Base-by-base conservation (phyloP, 495 filamentous ascomycete genomes). In the Terfezia claveryi region DNA sequence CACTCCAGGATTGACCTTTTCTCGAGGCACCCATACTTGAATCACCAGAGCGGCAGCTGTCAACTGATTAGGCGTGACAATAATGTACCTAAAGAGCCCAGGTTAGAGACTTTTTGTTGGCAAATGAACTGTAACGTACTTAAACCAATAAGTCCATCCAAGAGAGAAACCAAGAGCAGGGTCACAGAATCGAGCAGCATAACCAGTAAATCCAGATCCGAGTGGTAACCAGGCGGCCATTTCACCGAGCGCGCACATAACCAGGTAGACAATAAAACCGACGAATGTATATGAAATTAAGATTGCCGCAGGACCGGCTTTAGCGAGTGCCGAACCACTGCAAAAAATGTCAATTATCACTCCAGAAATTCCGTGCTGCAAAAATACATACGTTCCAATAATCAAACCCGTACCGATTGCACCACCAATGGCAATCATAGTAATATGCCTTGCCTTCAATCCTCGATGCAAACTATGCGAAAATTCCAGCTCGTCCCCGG, bases 391-490 rank as follows among this genome's bases (percentile, higher is more conserved):
- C 63, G 63, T 65, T 59, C 70, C 75, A 53, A 79, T 74, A 63
- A 78, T 76, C 61, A 80, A 64, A 23, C 79, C 81, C 37, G 82
- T 86, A 57, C 83, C 85, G 58, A 92, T 83, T 10, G 85, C 85
- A 50, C 83, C 82, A 32, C 85, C 85, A 60, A 92, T 85, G 4
- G 85, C 85, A 73, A 92, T 88, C 77, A 87, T 79, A 59, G 79
- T 79, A 58, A 85, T 76, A 55, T 85, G 81, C 36, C 80, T 73
- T 2, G 80, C 73, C 56, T 78, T 76, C 50, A 86, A 67, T 6
- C 74, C 74, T 38, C 79, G 76, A 52, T 79, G 79, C 16, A 87
- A 53, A n/a, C 62, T 54, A 51, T 58, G 37, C 17, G 12, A 20
- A 6, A 46, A 46, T 9, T 46, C 41, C 14, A 46, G 12, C 41